phyloP scores from a whole-genome alignment of 306 rosid species.

The Cajanus cajan region DNA sequence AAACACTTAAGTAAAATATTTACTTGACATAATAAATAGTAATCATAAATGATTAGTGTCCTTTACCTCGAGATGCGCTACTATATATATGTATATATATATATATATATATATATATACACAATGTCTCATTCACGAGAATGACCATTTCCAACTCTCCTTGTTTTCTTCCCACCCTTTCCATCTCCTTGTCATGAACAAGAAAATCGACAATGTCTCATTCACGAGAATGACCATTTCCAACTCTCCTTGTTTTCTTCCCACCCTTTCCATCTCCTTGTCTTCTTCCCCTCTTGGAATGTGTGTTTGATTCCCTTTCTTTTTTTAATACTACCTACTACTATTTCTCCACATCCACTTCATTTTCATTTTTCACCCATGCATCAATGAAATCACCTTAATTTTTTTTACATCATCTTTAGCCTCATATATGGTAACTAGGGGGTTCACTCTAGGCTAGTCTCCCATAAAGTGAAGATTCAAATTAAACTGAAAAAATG shows the following conservation, averaged over 20 bases:
- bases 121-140: no score
- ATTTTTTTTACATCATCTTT: conserved; percentile 12
- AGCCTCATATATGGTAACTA: no score
- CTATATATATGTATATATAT: no score
- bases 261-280: conserved; percentile 52
- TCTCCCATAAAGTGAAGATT: no score
- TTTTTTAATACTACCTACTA: background rate
- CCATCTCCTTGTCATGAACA: conserved; percentile 40
- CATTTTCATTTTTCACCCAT: conserved; percentile 40
- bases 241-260: conserved; percentile 62
- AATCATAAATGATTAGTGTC: no score
- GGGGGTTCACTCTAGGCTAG: no score
- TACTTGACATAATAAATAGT: no score
- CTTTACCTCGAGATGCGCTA: no score
- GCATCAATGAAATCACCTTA: conserved; percentile 41
- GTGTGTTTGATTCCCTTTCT: conserved; percentile 51
- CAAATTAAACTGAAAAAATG: no score
- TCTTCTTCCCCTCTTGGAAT: conserved; percentile 64
- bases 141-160: no score
- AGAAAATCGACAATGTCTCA: conserved; percentile 49
- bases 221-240: conserved; percentile 72
- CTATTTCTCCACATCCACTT: conserved; percentile 15
- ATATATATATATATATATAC: no score
- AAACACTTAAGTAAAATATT: no score
- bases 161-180: conserved; percentile 6